phyloP scores from a whole-genome alignment of 2,329 filamentous ascomycete genomes.

The Fusarium sp. region DNA sequence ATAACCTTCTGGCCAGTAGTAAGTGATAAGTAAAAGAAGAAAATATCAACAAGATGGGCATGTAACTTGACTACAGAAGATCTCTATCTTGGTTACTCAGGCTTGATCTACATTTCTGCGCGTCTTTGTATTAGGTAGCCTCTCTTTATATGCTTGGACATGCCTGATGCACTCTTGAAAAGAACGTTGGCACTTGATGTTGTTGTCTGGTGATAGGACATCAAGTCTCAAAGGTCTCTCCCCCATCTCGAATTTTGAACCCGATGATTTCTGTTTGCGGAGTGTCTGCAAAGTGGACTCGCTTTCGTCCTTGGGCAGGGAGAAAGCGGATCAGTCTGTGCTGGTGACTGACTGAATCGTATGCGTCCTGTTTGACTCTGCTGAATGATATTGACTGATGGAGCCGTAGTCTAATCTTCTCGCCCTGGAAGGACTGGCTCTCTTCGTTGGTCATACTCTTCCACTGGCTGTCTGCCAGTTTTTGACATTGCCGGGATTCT shows the following conservation, averaged over 20 bases:
- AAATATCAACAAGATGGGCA: not conserved
- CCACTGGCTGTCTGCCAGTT: not conserved
- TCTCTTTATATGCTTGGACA: not conserved
- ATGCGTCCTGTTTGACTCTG: not conserved
- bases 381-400: not conserved
- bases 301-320: not conserved
- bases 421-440: not conserved
- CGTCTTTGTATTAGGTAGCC: not conserved
- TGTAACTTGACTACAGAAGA: not conserved
- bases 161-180: not conserved
- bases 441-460: not conserved
- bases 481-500: not conserved
- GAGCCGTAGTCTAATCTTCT: not conserved
- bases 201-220: constrained; percentile 56
- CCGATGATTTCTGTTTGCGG: constrained; percentile 51
- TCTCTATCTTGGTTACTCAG: not conserved
- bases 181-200: not conserved
- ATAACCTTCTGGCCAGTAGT: not conserved
- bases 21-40: not conserved
- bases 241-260: constrained; percentile 47
- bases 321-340: not conserved
- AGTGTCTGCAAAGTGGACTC: not conserved
- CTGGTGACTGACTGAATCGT: constrained; percentile 50
- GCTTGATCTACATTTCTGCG: not conserved
- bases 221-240: constrained; percentile 57